A percentile compares a stretch with the other conserved stretches of the same genome.
phyloP scores from a whole-genome alignment of 768 basidiomycete species.

The Tulasnella sp. region DNA sequence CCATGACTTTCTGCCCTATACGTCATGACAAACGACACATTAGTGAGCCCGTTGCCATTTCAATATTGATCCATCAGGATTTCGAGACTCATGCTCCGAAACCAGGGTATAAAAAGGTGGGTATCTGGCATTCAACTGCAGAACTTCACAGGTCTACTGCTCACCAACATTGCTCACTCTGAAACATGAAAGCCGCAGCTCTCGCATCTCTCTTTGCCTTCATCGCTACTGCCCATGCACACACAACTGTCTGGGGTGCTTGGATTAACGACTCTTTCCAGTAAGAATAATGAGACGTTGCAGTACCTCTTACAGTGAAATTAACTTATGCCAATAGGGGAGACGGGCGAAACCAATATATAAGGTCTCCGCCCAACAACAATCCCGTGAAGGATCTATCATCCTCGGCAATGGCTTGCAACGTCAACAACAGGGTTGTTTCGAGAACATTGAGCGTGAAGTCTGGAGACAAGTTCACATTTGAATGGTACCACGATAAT shows the following conservation, averaged over 20 bases:
- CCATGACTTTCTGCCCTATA: no score
- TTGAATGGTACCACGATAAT: not conserved
- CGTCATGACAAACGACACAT: no score
- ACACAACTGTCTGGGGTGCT: not conserved
- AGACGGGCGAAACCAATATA: not conserved
- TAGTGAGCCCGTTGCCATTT: no score
- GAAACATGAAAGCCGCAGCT: no score
- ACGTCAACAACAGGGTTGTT: not conserved
- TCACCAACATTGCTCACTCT: no score
- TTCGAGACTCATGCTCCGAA: no score
- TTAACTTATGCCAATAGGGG: not conserved
- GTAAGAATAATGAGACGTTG: not conserved
- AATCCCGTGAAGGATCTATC: not conserved
- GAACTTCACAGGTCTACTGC: no score
- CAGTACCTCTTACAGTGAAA: not conserved
- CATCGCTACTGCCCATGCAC: not conserved
- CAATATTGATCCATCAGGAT: no score
- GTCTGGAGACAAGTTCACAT: not conserved
- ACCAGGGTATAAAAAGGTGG: no score
- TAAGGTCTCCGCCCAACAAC: not conserved
- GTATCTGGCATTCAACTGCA: no score
- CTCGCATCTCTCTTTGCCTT: not conserved
- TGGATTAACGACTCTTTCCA: not conserved
- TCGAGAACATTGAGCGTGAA: not conserved
- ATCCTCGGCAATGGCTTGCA: not conserved